Conservation (phyloP, 2,329 filamentous ascomycete genomes). For the Ceratocystiopsis sp. region DNA sequence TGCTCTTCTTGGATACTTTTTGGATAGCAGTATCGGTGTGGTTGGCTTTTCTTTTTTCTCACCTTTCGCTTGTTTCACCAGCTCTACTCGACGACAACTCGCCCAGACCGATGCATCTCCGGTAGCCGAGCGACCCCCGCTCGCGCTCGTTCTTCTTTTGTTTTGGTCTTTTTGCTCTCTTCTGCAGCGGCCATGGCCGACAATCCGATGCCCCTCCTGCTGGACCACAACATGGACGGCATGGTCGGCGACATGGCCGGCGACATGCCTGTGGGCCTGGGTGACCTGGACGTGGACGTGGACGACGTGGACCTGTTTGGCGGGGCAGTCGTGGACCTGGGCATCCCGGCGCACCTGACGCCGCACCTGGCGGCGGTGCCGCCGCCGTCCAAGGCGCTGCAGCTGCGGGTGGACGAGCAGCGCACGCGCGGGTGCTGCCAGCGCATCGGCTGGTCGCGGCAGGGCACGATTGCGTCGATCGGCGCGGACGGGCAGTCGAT, state of each 20-base stretch:
- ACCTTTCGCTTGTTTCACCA: no score
- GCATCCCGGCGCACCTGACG: slow-evolving; percentile 27
- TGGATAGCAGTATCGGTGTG: no score
- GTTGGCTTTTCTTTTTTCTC: no score
- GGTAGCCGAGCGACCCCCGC: no score
- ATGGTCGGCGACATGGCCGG: slow-evolving; percentile 22
- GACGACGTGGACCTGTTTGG: slow-evolving; percentile 44
- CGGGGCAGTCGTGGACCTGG: slow-evolving; percentile 23
- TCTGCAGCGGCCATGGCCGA: not conserved
- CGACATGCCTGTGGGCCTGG: slow-evolving; percentile 30
- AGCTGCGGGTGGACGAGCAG: slow-evolving; percentile 60
- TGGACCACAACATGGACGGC: slow-evolving; percentile 9
- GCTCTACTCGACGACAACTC: no score
- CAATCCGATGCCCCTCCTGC: slow-evolving; percentile 3
- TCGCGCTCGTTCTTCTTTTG: no score
- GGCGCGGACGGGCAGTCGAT: slow-evolving; percentile 52
- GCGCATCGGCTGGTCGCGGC: slow-evolving; percentile 77
- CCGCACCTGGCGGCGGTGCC: not conserved
- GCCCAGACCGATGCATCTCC: no score
- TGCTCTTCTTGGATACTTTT: no score
- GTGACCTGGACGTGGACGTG: slow-evolving; percentile 48
- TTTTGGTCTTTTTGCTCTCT: not conserved
- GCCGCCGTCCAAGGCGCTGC: slow-evolving; percentile 47
- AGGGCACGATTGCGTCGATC: slow-evolving; percentile 72
- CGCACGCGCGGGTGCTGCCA: slow-evolving; percentile 62